Percentiles rank a stretch among this genome's conserved stretches.
Conservation (phyloP, 2,329 filamentous ascomycete genomes). For the Pseudocercospora fuligena region DNA sequence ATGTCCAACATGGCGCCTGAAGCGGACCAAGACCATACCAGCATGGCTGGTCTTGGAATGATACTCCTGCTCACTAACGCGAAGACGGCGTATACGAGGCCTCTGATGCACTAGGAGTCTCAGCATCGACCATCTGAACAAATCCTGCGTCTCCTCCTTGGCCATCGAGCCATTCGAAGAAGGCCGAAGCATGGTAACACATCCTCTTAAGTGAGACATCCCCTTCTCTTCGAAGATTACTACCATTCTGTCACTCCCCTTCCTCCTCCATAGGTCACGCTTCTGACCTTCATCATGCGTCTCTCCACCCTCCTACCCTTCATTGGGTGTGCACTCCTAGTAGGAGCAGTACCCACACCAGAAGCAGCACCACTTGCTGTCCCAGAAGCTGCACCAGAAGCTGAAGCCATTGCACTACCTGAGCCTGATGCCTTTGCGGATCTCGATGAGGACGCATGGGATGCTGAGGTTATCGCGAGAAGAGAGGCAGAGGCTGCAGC, state of each 20-base stretch:
- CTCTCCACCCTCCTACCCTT: not conserved
- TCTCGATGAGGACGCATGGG: too few species aligned
- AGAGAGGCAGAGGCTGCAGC: not conserved
- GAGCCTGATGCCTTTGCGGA: not conserved
- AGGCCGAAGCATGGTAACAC: not conserved
- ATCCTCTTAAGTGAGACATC: not conserved
- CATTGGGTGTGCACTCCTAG: not conserved
- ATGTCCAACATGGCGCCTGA: not conserved
- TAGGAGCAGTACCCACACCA: not conserved
- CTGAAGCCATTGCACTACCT: not conserved
- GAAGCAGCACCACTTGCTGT: not conserved
- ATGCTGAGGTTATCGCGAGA: not conserved
- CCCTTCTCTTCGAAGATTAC: not conserved
- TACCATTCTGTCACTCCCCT: not conserved
- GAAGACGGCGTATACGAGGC: not conserved
- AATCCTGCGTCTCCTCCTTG: not conserved
- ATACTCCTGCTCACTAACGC: not conserved
- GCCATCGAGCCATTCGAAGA: not conserved
- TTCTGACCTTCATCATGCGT: not conserved
- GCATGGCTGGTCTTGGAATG: not conserved
- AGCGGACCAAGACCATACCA: not conserved
- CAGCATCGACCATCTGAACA: not conserved
- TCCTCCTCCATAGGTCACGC: not conserved
- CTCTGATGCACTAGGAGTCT: not conserved
- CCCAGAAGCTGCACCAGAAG: not conserved